Evolutionary conservation across 192 early-diverging fungal genomes (phyloP).

Genomic region (Coemansia umbellata): DNA sequence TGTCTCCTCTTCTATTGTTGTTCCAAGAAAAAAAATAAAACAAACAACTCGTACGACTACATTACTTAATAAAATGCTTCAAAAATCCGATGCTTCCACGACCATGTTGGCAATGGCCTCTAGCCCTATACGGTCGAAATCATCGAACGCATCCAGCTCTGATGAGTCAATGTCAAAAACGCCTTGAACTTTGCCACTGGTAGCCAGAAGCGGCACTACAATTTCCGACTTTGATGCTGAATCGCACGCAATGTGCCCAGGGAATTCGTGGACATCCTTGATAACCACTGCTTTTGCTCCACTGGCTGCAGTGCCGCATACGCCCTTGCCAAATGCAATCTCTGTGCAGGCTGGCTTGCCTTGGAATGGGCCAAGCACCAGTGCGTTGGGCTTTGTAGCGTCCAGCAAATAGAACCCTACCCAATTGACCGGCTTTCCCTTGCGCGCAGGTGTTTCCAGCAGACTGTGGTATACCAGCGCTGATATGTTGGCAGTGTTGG

Average conservation of each 20-base stretch:
- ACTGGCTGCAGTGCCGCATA: slow-evolving; percentile 83
- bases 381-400: slow-evolving; percentile 20
- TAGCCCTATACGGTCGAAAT: slow-evolving; percentile 62
- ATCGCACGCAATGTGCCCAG: slow-evolving; percentile 92
- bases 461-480: slow-evolving; percentile 76
- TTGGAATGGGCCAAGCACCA: slow-evolving; percentile 89
- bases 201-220: slow-evolving; percentile 68
- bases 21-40: too few species aligned
- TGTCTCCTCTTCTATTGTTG: too few species aligned
- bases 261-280: slow-evolving; percentile 74
- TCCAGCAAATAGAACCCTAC: slow-evolving; percentile 79
- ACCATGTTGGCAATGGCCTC: slow-evolving; percentile 62
- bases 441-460: slow-evolving; percentile 57
- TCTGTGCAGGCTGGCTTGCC: slow-evolving; percentile 85
- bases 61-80: too few species aligned
- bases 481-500: slow-evolving; percentile 79
- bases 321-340: slow-evolving; percentile 78
- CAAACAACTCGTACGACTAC: too few species aligned
- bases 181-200: slow-evolving; percentile 54
- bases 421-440: slow-evolving; percentile 69
- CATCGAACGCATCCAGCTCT: slow-evolving; percentile 61
- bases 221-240: slow-evolving; percentile 78
- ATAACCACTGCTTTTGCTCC: slow-evolving; percentile 59
- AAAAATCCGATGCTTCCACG: slow-evolving; percentile 49
- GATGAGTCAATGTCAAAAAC: slow-evolving; percentile 72